Conservation (phyloP, 345 rosid species). For the thale cress (Arabidopsis thaliana) region DNA sequence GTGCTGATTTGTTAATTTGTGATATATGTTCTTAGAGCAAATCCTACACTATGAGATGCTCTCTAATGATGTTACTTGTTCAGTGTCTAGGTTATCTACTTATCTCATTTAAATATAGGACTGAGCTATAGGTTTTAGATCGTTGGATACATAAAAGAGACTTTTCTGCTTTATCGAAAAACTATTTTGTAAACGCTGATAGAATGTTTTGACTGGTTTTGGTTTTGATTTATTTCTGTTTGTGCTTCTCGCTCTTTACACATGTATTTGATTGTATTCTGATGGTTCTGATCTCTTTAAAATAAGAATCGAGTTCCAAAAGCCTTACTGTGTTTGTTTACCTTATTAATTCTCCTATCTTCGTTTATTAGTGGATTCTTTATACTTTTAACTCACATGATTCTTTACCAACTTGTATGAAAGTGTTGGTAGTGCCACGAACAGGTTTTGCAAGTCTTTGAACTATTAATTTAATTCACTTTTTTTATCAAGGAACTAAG, state of each 20-base stretch:
- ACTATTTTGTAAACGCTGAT: background rate
- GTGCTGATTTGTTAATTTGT: background rate
- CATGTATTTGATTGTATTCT: background rate
- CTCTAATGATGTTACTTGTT: slow-evolving; percentile 2
- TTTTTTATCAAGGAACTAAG: slow-evolving; percentile 38
- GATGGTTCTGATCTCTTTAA: background rate
- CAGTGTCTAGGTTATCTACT: background rate
- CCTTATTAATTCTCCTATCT: background rate
- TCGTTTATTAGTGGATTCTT: background rate
- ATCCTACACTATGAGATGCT: slow-evolving; percentile 13
- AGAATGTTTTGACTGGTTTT: background rate
- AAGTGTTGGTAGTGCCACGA: slow-evolving; percentile 44
- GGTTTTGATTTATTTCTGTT: background rate
- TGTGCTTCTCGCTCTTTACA: background rate
- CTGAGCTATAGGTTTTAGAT: background rate
- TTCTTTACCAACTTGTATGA: slow-evolving; percentile 47
- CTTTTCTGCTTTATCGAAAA: slow-evolving; percentile 13
- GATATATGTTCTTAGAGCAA: background rate
- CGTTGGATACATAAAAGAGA: background rate
- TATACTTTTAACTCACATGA: slow-evolving; percentile 44
- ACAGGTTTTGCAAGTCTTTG: slow-evolving; percentile 37
- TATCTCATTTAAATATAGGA: background rate
- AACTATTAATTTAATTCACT: slow-evolving; percentile 35
- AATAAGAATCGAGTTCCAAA: too few species aligned
- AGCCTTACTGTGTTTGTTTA: too few species aligned